Evolutionary conservation across 2,329 filamentous ascomycete genomes (phyloP), one percentile per base, ranked within the genome.

Genomic region (Trichothecium roseum): DNA sequence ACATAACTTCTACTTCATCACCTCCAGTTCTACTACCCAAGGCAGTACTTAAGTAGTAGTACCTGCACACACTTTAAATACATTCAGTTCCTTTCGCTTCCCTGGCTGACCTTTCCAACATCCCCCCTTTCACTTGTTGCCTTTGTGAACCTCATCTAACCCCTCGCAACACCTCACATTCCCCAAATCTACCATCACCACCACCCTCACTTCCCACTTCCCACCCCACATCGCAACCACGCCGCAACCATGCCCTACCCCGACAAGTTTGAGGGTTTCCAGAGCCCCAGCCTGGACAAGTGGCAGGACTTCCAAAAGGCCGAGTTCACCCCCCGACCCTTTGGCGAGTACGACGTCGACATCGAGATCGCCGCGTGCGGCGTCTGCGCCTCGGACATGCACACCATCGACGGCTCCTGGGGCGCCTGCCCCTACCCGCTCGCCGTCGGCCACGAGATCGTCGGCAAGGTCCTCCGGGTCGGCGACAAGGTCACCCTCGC

Each of bases 331-430:
- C 78, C 88, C 39, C 91, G 93, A 66, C 82, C 83, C 14, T 93
- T 93, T 55, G 84, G 81, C 45, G 84, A 88, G 55, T 73, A 84
- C 59, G 86, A 94, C 54, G 76, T 94, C 49, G 86, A 94, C 55
- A 75, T 94, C 60, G 82, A 88, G 66, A 81, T 94, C 50, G 78
- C 87, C 45, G 79, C 74, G 53, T 89, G 84, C 52, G 83, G 84
- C 51, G 69, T 86, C 36, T 86, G 81, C 55, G 75, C 79, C 46
- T 81, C 74, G 45, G 81, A 86, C 51, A 64, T 82, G 32, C 81
- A 84, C 60, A 84, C 76, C 40, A 70, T 84, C 53, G 75, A 58
- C 49, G 77, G 78, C 42, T 78, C 79, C 41, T 84, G 79, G 79
- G 78, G 74, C 39, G 64, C 60, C 26, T 72, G 76, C 44, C 62